These are phyloP conservation scores for Hypoxylon rubiginosum DNA, from an alignment of 2,329 filamentous ascomycete genomes.

Conservation along the genomic window DNA sequence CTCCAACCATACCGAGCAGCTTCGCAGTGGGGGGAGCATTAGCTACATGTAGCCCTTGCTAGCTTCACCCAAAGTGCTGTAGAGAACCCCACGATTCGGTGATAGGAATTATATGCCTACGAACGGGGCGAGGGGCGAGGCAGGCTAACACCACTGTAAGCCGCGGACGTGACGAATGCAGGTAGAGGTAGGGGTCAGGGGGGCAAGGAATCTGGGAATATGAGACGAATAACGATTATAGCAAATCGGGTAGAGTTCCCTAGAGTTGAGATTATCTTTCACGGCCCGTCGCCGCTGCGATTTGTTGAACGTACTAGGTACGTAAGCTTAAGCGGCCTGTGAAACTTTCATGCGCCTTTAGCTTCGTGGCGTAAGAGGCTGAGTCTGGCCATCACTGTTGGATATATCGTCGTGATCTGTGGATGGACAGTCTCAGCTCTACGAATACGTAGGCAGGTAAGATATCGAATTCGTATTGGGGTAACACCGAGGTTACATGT, in stretches of 20 bases:
- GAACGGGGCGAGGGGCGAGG: neutral
- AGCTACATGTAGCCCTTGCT: neutral
- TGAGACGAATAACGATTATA: neutral
- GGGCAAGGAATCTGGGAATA: neutral
- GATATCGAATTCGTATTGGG: neutral
- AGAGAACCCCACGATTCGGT: conserved; percentile 27
- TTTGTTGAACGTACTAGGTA: neutral
- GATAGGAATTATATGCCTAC: conserved; percentile 30
- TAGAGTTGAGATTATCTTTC: conserved; percentile 1
- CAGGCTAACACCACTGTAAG: conserved; percentile 10
- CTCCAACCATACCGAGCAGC: conserved; percentile 19
- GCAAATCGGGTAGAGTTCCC: conserved; percentile 19
- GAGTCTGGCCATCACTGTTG: neutral
- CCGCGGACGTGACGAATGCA: conserved; percentile 6
- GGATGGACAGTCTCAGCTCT: neutral
- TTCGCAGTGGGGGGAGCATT: conserved; percentile 23
- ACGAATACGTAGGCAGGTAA: neutral
- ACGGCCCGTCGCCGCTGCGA: neutral
- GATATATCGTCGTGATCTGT: neutral
- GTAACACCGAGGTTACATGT: neutral
- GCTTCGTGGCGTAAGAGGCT: neutral
- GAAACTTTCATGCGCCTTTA: neutral
- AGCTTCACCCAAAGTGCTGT: neutral
- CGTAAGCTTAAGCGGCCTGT: neutral
- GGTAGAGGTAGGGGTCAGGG: neutral